These are phyloP conservation scores for Ustilago shanxiensis DNA, from an alignment of 1,284 basidiomycete species.

Conservation along the genomic window DNA sequence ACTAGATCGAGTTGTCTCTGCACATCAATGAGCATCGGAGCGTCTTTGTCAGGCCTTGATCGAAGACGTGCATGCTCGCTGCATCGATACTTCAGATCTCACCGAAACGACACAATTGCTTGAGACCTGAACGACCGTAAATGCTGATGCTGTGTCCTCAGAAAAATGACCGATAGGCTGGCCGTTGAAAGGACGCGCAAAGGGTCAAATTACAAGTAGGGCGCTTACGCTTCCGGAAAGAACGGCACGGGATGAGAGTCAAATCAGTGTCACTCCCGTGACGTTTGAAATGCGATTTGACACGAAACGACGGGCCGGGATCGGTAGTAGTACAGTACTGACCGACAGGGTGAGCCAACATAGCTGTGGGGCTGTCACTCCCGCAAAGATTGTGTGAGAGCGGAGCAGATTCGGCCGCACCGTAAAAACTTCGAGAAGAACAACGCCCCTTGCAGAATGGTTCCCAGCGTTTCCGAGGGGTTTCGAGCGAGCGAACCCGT, in stretches of 20 bases:
- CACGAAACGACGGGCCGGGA: not conserved
- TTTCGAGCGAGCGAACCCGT: not conserved
- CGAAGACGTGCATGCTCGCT: not conserved
- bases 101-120: no score
- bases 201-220: not conserved
- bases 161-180: not conserved
- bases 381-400: not conserved
- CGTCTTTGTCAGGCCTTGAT: not conserved
- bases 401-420: slow-evolving; percentile 6
- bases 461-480: slow-evolving; percentile 6
- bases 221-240: slow-evolving; percentile 6
- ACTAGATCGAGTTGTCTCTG: no score
- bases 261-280: not conserved
- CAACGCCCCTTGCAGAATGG: slow-evolving; percentile 5
- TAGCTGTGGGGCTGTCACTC: not conserved
- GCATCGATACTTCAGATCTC: no score
- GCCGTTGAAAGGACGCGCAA: not conserved
- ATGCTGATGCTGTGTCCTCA: not conserved
- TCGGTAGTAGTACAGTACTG: not conserved
- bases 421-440: not conserved
- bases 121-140: not conserved
- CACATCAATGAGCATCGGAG: not conserved
- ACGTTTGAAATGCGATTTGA: not conserved
- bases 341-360: no score
- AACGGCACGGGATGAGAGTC: not conserved